These are phyloP conservation scores for Capronia epimyces DNA, from an alignment of 2,329 filamentous ascomycete genomes.

Conservation along the genomic window DNA sequence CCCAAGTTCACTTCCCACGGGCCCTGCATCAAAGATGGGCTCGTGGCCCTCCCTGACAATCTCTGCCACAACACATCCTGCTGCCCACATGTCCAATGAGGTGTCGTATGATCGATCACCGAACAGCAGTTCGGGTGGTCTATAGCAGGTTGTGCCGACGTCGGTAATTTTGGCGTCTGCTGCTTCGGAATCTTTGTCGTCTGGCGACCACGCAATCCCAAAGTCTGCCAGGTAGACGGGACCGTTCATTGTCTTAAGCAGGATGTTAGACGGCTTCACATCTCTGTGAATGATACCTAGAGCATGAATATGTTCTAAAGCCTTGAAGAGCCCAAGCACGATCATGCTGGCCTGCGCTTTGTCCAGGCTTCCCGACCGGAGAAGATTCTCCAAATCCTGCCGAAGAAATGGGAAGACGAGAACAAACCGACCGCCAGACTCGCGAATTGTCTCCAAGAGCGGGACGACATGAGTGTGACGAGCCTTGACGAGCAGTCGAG, in stretches of 20 bases:
- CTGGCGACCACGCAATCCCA: constrained; percentile 78
- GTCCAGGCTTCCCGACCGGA: constrained; percentile 39
- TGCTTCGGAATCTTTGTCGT: constrained; percentile 55
- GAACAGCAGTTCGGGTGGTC: constrained; percentile 85
- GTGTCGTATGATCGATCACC: constrained; percentile 67
- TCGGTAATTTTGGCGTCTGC: constrained; percentile 72
- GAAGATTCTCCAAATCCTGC: constrained; percentile 63
- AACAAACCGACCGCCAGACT: constrained; percentile 66
- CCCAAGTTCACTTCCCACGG: constrained; percentile 85
- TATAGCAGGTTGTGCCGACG: constrained; percentile 86
- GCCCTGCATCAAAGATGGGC: constrained; percentile 77
- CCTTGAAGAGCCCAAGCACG: constrained; percentile 65
- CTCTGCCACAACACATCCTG: constrained; percentile 79
- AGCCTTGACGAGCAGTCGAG: constrained; percentile 62
- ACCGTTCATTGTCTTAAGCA: constrained; percentile 61
- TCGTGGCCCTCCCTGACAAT: constrained; percentile 51
- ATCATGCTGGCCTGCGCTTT: constrained; percentile 42
- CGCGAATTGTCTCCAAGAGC: constrained; percentile 64
- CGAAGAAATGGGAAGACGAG: constrained; percentile 82
- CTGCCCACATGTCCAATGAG: constrained; percentile 81
- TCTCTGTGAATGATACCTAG: constrained; percentile 84
- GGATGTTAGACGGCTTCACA: constrained; percentile 84
- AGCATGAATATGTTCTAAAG: constrained; percentile 64
- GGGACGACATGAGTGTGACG: constrained; percentile 50
- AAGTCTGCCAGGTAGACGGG: constrained; percentile 84